Conservation (phyloP, 352 stramenopile genomes). For the Phytophthora hibernalis region DNA sequence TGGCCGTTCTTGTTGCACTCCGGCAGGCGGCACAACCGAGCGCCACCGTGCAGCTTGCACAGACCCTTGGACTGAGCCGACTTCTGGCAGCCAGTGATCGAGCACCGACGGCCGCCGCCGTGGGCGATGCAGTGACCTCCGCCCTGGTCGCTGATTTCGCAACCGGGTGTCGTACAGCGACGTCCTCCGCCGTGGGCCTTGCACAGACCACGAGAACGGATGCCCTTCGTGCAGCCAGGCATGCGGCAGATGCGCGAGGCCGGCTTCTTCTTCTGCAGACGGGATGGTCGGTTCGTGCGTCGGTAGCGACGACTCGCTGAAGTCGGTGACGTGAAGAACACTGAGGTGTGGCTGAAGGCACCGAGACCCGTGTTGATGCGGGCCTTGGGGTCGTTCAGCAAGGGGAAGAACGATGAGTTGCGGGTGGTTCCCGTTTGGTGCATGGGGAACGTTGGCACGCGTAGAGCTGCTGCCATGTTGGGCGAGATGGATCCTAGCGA, state of each 20-base stretch:
- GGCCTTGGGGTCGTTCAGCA: slow-evolving; percentile 32
- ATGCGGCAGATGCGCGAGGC: slow-evolving; percentile 82
- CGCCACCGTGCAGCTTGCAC: slow-evolving; percentile 87
- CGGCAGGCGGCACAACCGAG: slow-evolving; percentile 67
- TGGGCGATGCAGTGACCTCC: slow-evolving; percentile 86
- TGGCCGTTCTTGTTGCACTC: slow-evolving; percentile 87
- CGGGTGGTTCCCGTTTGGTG: slow-evolving; percentile 12
- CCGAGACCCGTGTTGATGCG: slow-evolving; percentile 23
- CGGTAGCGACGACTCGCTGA: slow-evolving; percentile 28
- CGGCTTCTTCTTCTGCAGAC: slow-evolving; percentile 61
- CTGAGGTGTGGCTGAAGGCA: slow-evolving; percentile 28
- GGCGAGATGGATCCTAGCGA: slow-evolving; percentile 39
- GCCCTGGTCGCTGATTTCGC: slow-evolving; percentile 87
- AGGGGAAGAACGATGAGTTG: slow-evolving; percentile 33
- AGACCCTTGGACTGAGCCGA: slow-evolving; percentile 84
- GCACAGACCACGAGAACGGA: slow-evolving; percentile 83
- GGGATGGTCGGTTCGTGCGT: slow-evolving; percentile 23
- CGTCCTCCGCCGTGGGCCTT: slow-evolving; percentile 86
- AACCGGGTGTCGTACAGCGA: slow-evolving; percentile 77
- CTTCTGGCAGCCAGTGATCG: slow-evolving; percentile 72
- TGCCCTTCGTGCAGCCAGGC: slow-evolving; percentile 78
- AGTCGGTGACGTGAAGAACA: slow-evolving; percentile 41
- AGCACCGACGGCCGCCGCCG: slow-evolving; percentile 72
- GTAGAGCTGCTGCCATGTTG: slow-evolving; percentile 36
- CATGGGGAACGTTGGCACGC: slow-evolving; percentile 29